These are phyloP conservation scores for Cyclotella kingstonii DNA, from an alignment of 108 stramenopile genomes.

Conservation along the genomic window DNA sequence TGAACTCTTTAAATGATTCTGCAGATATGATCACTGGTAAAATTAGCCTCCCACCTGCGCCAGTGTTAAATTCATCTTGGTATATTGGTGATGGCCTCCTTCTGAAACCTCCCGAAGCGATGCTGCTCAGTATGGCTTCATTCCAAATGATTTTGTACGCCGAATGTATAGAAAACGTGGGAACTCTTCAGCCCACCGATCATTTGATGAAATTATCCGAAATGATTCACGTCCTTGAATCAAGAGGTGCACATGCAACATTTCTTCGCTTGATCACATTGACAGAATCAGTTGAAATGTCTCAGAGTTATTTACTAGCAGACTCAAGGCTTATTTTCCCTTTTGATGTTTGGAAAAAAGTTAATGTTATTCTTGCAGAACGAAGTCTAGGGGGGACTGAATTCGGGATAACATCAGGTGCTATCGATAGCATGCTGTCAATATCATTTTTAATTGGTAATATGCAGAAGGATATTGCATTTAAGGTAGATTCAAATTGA, in stretches of 20 bases:
- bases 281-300: conserved; percentile 34
- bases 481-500: conserved; percentile 56
- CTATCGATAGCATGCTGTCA: conserved; percentile 68
- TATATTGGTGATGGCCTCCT: conserved; percentile 86
- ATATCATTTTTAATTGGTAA: conserved; percentile 56
- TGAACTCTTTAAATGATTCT: neutral
- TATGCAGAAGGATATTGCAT: conserved; percentile 69
- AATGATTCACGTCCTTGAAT: conserved; percentile 42
- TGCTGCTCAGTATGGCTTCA: conserved; percentile 44
- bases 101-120: conserved; percentile 59
- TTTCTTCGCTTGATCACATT: conserved; percentile 53
- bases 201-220: conserved; percentile 29
- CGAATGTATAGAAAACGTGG: conserved; percentile 12
- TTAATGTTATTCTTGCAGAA: conserved; percentile 49
- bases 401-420: conserved; percentile 68
- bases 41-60: conserved; percentile 17
- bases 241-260: conserved; percentile 63
- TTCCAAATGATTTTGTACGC: conserved; percentile 48
- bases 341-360: conserved; percentile 4
- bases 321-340: neutral
- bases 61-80: conserved; percentile 67
- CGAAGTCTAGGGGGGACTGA: conserved; percentile 74
- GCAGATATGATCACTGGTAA: neutral
- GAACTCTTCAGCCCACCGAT: neutral
- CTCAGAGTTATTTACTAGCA: conserved; percentile 8